These are phyloP conservation scores for Phaeophleospora eucalypticola DNA, from an alignment of 2,329 filamentous ascomycete genomes.

Conservation along the genomic window DNA sequence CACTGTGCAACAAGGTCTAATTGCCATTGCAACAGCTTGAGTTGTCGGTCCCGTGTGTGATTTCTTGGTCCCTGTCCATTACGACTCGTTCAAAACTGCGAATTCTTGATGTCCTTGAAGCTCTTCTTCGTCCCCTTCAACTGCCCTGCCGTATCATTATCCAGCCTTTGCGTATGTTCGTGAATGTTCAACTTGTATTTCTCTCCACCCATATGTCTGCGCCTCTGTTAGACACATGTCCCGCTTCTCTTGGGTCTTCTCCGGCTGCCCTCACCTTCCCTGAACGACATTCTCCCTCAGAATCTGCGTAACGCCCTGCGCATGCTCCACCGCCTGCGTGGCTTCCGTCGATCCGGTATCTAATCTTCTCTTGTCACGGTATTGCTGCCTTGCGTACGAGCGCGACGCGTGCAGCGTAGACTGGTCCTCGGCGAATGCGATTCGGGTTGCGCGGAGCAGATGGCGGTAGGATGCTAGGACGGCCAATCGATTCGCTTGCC, in stretches of 20 bases:
- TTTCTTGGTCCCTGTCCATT: no score
- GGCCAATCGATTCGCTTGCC: constrained; percentile 44
- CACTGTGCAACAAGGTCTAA: no score
- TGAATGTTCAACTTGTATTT: constrained; percentile 74
- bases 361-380: constrained; percentile 64
- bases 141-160: constrained; percentile 85
- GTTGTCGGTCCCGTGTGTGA: no score
- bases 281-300: constrained; percentile 84
- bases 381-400: constrained; percentile 66
- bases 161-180: constrained; percentile 81
- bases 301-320: constrained; percentile 75
- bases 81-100: constrained; percentile 9
- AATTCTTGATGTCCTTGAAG: constrained; percentile 39
- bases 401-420: constrained; percentile 67
- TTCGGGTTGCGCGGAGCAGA: constrained; percentile 71
- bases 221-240: not conserved
- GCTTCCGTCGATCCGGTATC: constrained; percentile 56
- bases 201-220: constrained; percentile 15
- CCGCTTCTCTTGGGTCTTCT: not conserved
- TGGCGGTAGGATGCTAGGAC: constrained; percentile 75
- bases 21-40: no score
- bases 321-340: constrained; percentile 66
- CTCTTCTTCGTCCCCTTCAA: constrained; percentile 41
- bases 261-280: constrained; percentile 43
- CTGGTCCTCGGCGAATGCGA: constrained; percentile 79